These are phyloP conservation scores for Adiantum capillusveneris DNA, from an alignment of 75 land plant species.

Conservation along the genomic window DNA sequence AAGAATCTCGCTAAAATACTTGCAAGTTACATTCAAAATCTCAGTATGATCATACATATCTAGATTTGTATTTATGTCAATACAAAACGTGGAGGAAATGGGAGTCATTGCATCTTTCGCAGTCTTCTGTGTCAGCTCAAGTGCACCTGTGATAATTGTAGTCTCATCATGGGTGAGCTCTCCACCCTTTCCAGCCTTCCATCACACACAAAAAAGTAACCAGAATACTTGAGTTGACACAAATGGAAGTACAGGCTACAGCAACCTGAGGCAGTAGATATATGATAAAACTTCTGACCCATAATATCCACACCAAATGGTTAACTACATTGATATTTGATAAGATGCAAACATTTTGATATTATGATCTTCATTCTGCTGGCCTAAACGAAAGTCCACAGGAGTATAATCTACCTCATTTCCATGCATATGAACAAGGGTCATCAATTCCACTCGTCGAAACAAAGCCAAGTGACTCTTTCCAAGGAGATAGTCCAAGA, in stretches of 20 bases:
- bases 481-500: conserved; percentile 76
- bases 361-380: too few species aligned
- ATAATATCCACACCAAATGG: too few species aligned
- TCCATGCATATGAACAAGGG: conserved; percentile 85
- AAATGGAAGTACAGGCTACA: too few species aligned
- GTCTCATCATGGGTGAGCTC: conserved; percentile 95
- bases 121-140: conserved; percentile 78
- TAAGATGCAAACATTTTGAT: too few species aligned
- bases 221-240: too few species aligned
- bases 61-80: conserved; percentile 87
- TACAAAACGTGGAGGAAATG: conserved; percentile 58
- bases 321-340: too few species aligned
- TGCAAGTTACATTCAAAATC: background rate
- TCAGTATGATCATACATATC: conserved; percentile 50
- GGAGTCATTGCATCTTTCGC: conserved; percentile 90
- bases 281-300: too few species aligned
- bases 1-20: background rate
- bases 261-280: too few species aligned
- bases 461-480: conserved; percentile 68
- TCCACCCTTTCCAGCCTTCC: conserved; percentile 97
- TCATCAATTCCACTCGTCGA: conserved; percentile 86
- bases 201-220: too few species aligned
- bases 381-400: too few species aligned
- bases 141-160: conserved; percentile 82
- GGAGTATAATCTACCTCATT: conserved; percentile 85